Evolutionary conservation across 768 basidiomycete species (phyloP).

Genomic region (Naematelia aurantialba): DNA sequence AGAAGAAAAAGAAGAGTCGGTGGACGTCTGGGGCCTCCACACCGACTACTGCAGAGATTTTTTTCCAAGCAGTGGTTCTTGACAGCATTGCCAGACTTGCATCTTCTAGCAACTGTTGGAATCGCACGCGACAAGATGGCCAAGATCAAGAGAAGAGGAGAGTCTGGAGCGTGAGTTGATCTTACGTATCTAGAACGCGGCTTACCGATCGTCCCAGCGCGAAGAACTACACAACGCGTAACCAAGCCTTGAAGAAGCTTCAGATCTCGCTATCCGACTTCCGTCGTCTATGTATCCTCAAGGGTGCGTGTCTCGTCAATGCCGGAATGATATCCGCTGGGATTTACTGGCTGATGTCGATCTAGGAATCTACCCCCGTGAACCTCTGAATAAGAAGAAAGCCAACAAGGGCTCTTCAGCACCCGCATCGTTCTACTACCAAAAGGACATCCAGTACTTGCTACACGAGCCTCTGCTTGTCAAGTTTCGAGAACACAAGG

Average conservation of each 20-base stretch:
- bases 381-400: constrained; percentile 82
- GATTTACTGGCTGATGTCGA: background rate
- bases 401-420: constrained; percentile 98
- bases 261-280: constrained; percentile 97
- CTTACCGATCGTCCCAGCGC: constrained; percentile 35
- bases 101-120: constrained; percentile 2
- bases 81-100: background rate
- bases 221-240: constrained; percentile 67
- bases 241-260: constrained; percentile 85
- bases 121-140: constrained; percentile 36
- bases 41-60: constrained; percentile 11
- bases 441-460: constrained; percentile 95
- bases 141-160: constrained; percentile 52
- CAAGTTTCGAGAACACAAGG: constrained; percentile 93
- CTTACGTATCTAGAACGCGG: background rate
- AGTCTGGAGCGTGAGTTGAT: constrained; percentile 51
- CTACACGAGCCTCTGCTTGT: constrained; percentile 92
- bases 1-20: constrained; percentile 10
- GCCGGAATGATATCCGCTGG: background rate
- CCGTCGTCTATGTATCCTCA: constrained; percentile 90
- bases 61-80: constrained; percentile 10
- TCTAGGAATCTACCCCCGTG: constrained; percentile 92
- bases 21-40: constrained; percentile 8
- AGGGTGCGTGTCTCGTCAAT: constrained; percentile 61
- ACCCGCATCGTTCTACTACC: constrained; percentile 95